These are phyloP conservation scores for Canariomyces notabilis DNA, from an alignment of 2,329 filamentous ascomycete genomes.

Conservation along the genomic window DNA sequence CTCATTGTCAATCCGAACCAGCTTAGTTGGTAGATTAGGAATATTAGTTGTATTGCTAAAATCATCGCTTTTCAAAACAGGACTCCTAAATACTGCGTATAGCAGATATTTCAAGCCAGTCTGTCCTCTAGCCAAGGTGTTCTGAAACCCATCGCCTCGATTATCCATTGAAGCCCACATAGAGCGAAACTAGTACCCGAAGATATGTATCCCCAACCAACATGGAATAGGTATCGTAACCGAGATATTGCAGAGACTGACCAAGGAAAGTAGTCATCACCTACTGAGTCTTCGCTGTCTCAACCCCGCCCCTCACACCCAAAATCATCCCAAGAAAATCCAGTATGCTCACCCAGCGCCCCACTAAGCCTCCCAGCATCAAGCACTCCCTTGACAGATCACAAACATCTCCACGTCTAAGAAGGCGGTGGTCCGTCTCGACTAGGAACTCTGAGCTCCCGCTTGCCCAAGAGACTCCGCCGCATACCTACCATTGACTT, in stretches of 20 bases:
- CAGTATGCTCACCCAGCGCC: no score
- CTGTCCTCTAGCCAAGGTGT: not conserved
- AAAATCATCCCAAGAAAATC: not conserved
- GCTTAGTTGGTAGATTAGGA: no score
- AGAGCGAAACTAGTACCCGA: not conserved
- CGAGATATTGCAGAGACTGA: not conserved
- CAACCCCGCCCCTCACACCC: not conserved
- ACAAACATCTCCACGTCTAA: not conserved
- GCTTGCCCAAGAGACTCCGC: constrained; percentile 53
- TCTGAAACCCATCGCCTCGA: not conserved
- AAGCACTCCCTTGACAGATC: not conserved
- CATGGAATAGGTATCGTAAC: not conserved
- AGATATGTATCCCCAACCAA: not conserved
- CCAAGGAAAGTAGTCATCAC: not conserved
- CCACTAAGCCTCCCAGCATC: not conserved
- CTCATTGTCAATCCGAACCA: no score
- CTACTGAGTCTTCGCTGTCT: not conserved
- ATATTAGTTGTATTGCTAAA: not conserved
- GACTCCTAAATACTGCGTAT: not conserved
- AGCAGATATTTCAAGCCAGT: not conserved
- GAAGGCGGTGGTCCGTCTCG: constrained; percentile 40
- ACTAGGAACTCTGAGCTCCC: constrained; percentile 34
- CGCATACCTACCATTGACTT: constrained; percentile 46
- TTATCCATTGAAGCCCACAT: not conserved
- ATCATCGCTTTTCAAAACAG: not conserved